phyloP scores from a whole-genome alignment of 495 filamentous ascomycete genomes.

The Penicillium odoratum region DNA sequence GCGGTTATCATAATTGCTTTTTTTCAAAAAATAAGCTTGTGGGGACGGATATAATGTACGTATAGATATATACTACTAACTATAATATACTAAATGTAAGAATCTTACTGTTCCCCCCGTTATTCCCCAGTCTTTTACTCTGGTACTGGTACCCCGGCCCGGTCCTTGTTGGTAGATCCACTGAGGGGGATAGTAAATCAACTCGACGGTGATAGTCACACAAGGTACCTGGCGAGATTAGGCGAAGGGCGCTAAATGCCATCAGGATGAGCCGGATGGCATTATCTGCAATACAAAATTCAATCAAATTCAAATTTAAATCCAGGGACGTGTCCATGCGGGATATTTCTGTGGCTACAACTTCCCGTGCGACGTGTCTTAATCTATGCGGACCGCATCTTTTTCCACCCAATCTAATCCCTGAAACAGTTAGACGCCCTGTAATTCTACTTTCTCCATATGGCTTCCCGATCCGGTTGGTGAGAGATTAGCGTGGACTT shows the following conservation, averaged over 20 bases:
- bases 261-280: conserved; percentile 4
- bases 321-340: conserved; percentile 12
- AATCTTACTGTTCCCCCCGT: too few species aligned
- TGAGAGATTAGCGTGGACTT: not conserved
- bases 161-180: conserved; percentile 1
- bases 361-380: conserved; percentile 15
- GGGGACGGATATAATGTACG: conserved; percentile 2
- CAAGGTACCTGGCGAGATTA: not conserved
- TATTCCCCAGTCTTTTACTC: not conserved
- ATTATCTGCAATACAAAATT: not conserved
- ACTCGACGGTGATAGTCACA: not conserved
- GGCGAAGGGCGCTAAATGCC: not conserved
- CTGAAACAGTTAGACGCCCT: not conserved
- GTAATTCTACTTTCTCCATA: not conserved
- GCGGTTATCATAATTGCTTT: conserved; percentile 3
- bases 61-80: not conserved
- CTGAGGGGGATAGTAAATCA: not conserved
- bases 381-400: conserved; percentile 21
- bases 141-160: not conserved
- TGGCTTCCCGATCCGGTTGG: not conserved
- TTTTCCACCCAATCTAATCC: conserved; percentile 14
- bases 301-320: not conserved
- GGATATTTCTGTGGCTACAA: conserved; percentile 6
- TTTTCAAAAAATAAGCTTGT: conserved; percentile 1
- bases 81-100: too few species aligned